phyloP scores from a whole-genome alignment of 73 alveolate species.

The Urostyla sp. region DNA sequence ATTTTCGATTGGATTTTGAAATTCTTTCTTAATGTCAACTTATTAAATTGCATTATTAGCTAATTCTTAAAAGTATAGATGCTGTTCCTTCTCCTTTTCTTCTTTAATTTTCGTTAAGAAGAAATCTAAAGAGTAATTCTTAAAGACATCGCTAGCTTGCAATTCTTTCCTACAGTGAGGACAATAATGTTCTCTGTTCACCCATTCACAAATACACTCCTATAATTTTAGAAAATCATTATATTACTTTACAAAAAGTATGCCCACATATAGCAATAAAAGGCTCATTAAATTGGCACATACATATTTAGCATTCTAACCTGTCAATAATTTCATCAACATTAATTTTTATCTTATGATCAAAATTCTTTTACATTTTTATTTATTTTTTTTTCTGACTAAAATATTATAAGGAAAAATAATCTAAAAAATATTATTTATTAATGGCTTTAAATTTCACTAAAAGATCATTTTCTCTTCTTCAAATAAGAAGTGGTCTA shows the following conservation, averaged over 20 bases:
- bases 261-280: constrained; percentile 58
- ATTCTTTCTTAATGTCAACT: background rate
- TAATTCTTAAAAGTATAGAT: constrained; percentile 29
- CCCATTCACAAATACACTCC: constrained; percentile 52
- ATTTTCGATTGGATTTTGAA: constrained; percentile 58
- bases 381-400: constrained; percentile 4
- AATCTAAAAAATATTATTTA: background rate
- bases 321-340: constrained; percentile 46
- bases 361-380: background rate
- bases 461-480: background rate
- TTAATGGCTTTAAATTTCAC: too few species aligned
- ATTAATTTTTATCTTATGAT: constrained; percentile 2
- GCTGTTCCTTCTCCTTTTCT: constrained; percentile 35
- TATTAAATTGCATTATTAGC: constrained; percentile 51
- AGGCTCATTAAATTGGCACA: constrained; percentile 52
- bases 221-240: background rate
- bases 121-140: constrained; percentile 21
- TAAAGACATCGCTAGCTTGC: background rate
- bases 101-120: background rate
- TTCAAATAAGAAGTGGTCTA: constrained; percentile 30
- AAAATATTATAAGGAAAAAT: background rate
- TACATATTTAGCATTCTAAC: constrained; percentile 55
- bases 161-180: constrained; percentile 37
- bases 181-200: constrained; percentile 49
- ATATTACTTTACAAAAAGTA: constrained; percentile 53